These are phyloP conservation scores for Suillus occidentalis DNA, from an alignment of 768 basidiomycete species.

Conservation along the genomic window DNA sequence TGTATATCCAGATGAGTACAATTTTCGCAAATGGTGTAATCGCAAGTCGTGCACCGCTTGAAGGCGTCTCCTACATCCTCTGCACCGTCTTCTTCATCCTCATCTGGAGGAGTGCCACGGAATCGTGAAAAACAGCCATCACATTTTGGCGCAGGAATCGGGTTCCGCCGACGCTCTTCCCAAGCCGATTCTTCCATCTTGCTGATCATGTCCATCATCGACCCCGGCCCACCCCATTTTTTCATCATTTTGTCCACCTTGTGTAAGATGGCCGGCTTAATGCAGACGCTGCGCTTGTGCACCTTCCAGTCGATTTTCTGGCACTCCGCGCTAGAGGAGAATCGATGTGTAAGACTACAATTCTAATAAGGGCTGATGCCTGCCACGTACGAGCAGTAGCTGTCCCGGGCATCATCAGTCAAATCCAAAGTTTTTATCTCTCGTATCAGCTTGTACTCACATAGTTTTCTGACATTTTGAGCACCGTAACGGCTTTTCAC, in stretches of 20 bases:
- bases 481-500: conserved; percentile 17
- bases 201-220: neutral
- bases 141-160: neutral
- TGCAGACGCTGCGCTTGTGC: conserved; percentile 23
- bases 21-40: neutral
- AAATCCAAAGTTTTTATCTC: neutral
- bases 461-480: conserved; percentile 21
- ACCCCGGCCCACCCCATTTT: conserved; percentile 10
- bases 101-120: neutral
- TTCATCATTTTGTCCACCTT: conserved; percentile 18
- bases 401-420: neutral
- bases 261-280: conserved; percentile 16
- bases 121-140: neutral
- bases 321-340: conserved; percentile 12
- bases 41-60: neutral
- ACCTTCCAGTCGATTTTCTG: conserved; percentile 22
- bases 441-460: conserved; percentile 6
- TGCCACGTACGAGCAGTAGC: conserved; percentile 1
- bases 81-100: conserved; percentile 3
- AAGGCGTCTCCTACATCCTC: neutral
- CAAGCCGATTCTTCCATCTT: neutral
- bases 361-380: neutral
- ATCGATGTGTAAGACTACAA: neutral
- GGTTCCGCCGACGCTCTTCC: neutral
- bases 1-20: neutral